phyloP scores from a whole-genome alignment of 2,329 filamentous ascomycete genomes.

The Acephala macrosclerotiorum region DNA sequence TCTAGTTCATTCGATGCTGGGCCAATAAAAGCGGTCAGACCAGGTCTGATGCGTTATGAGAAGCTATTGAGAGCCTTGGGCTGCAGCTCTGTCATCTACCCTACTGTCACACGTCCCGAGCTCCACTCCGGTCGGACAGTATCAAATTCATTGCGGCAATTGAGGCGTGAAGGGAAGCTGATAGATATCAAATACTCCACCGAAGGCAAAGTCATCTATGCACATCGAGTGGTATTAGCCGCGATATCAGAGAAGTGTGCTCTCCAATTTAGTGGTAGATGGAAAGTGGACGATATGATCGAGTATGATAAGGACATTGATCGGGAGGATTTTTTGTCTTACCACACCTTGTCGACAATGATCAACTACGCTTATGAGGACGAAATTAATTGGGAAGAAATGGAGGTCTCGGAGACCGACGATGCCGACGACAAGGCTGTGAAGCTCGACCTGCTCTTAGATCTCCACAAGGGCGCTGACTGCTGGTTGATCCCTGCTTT shows the following conservation, averaged over 20 bases:
- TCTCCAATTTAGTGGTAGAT: conserved; percentile 27
- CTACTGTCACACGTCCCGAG: conserved; percentile 25
- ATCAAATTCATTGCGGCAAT: conserved; percentile 13
- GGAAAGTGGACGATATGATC: conserved; percentile 26
- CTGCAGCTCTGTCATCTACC: conserved; percentile 35
- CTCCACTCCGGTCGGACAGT: conserved; percentile 16
- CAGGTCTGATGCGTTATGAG: conserved; percentile 33
- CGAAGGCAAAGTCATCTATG: conserved; percentile 29
- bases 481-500: conserved; percentile 34
- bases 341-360: conserved; percentile 35
- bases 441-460: conserved; percentile 36
- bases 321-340: conserved; percentile 31
- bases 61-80: conserved; percentile 35
- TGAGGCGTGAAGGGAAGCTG: conserved; percentile 26
- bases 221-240: conserved; percentile 33
- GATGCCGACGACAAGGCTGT: conserved; percentile 18
- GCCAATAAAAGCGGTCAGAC: conserved; percentile 32
- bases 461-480: conserved; percentile 37
- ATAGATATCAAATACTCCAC: conserved; percentile 32
- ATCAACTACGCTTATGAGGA: conserved; percentile 37
- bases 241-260: conserved; percentile 30
- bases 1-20: conserved; percentile 38
- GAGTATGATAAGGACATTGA: conserved; percentile 27
- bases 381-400: conserved; percentile 35
- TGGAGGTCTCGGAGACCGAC: conserved; percentile 31